Base-by-base conservation (phyloP, 2,329 filamentous ascomycete genomes). In the Zasmidium angulare region DNA sequence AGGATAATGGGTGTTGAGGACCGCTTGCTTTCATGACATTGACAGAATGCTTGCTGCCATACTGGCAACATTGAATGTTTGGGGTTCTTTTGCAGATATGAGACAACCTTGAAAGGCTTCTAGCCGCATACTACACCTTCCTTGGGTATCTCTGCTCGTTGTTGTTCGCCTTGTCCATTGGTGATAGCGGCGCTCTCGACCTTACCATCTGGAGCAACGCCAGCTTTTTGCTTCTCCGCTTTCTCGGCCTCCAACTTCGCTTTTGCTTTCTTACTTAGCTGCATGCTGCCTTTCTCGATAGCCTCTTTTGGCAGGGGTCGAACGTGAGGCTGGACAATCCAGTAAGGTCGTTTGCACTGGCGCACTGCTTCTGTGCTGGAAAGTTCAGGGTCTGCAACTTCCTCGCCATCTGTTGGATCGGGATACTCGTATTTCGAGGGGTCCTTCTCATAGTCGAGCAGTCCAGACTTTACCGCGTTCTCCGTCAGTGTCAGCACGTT, bases 291-390 rank as follows among this genome's bases (percentile, higher is more conserved):
- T 59, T 75, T 73, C 60, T 69, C 69, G 43, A 73, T 56, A 48
- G 95, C 95, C 77, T 98, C 93, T 66, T 89, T 89, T 0, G 95
- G 95, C 69, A 97, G 74, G 46, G 92, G 93, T 57, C 93, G 81
- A 6, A 97, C 84, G 69, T 96, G 90, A 2, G 93, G 89, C 77
- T 98, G 93, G 54, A 87, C 91, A 2, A 96, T 83, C 91, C 91
- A 97, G 84, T 88, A 97, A 1, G 93, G 93, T 64, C 91, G 79
- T 72, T 87, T 88, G 71, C 91, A 96, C 61, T 85, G 80, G 56
- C 83, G 84, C 23, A 95, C 86, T 0, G 89, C 86, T 9, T 84
- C 86, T 19, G 86, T 77, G 3, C 67, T 70, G 31, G 55, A 71
- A 12, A 62, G 55, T 55, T 73, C 74, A 12, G 63, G 59, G 31